Evolutionary conservation across 2,329 filamentous ascomycete species (phyloP), one percentile per base, ranked within the genome.

Genomic region (Capronia epimyces): DNA sequence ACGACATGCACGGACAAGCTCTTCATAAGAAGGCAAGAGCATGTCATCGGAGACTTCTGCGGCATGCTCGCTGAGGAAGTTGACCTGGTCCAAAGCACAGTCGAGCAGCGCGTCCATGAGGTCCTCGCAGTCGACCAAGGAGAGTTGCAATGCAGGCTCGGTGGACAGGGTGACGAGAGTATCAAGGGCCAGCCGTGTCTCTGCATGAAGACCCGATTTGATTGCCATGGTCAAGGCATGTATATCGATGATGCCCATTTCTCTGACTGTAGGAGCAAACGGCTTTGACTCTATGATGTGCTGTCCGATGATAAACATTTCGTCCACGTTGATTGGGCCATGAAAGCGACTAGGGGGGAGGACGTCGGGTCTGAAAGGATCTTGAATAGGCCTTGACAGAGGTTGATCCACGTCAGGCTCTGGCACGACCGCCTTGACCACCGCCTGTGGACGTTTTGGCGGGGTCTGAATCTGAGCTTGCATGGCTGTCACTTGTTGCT

Each of bases 161-260:
- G 79, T 79, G 2, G 86, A 88, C 10, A 93, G 76, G 16, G 80
- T 81, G 8, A 82, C 83, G 29, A 98, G 74, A 0, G 86, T 88
- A 66, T 97, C 93, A 39, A 98, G 74, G 2, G 91, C 91, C 55
- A 95, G 71, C 8, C 91, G 83, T n/a, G 95, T 84, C 69, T 98
- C 93, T 3, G 83, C 83, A 61, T 89, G 84, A 37, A 97, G 86
- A 1, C 91, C 91, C 48, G 87, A 94, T 65, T 95, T 89, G 31
- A 98, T 73, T 63, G 89, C 89, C 74, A 89, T 86, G 0, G 85
- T 95, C 34, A 98, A 76, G 16, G 91, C 89, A 59, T 90, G 85
- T 22, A 97, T 84, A 64, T 98, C 91, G 57, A 97, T 87, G 16
- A 89, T 79, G 7, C 91, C 93, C 46, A 97, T 76, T 61, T 97